Percentiles rank a stretch among this genome's conserved stretches.
phyloP scores from a whole-genome alignment of 2,329 filamentous ascomycete genomes.

The Zasmidium cellare region DNA sequence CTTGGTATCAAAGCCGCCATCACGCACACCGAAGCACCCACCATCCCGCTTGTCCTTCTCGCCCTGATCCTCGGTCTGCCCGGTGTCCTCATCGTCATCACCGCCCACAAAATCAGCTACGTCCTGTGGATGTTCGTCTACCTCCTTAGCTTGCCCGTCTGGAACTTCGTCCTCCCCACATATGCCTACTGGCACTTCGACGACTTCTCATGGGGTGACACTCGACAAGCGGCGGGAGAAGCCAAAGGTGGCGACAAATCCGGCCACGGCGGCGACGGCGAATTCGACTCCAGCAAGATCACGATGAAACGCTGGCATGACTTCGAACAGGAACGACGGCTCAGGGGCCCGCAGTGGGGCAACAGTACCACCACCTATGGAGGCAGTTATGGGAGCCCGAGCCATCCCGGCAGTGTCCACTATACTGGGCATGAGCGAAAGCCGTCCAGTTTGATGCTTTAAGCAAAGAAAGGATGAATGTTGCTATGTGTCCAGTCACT shows the following conservation, averaged over 20 bases:
- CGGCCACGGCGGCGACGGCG: slow-evolving; percentile 70
- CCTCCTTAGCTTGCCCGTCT: slow-evolving; percentile 85
- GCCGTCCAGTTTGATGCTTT: slow-evolving; percentile 22
- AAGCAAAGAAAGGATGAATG: slow-evolving; percentile 1
- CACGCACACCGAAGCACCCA: slow-evolving; percentile 60
- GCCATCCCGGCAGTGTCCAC: slow-evolving; percentile 6
- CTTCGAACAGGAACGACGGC: slow-evolving; percentile 68
- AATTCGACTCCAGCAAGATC: slow-evolving; percentile 98
- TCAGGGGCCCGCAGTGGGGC: slow-evolving; percentile 23
- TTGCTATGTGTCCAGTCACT: background rate
- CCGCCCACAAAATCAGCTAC: slow-evolving; percentile 89
- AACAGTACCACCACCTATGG: slow-evolving; percentile 12
- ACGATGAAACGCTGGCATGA: slow-evolving; percentile 99
- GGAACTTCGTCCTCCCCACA: slow-evolving; percentile 92
- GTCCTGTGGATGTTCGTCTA: slow-evolving; percentile 98
- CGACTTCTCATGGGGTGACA: slow-evolving; percentile 99
- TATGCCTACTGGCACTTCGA: slow-evolving; percentile 99
- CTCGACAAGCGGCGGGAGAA: slow-evolving; percentile 89
- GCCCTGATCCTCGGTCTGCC: slow-evolving; percentile 91
- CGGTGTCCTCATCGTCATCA: slow-evolving; percentile 85
- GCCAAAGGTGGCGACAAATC: slow-evolving; percentile 76
- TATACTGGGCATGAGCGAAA: slow-evolving; percentile 26
- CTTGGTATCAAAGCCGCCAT: slow-evolving; percentile 75
- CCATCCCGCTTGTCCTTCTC: slow-evolving; percentile 87
- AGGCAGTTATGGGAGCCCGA: slow-evolving; percentile 12